A percentile compares a stretch with the other conserved stretches of the same genome.
These are phyloP conservation scores for Hylodesmum podocarpum DNA, from an alignment of 306 rosid species.

Conservation along the genomic window DNA sequence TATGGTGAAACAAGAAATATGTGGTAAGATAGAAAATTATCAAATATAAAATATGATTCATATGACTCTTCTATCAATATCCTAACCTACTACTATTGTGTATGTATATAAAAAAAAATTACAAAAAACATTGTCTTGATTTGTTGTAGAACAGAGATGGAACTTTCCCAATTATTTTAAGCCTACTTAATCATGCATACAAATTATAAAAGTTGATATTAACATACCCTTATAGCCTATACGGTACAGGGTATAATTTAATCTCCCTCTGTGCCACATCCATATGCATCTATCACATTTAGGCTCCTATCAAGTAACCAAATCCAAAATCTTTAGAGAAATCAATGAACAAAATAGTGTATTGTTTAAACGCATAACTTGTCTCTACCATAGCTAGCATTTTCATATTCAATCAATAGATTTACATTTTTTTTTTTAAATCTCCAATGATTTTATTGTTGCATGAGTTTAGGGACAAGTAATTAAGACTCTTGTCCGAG, in stretches of 20 bases:
- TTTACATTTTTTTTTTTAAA: background rate
- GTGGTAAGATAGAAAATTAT: too few relatives aligned
- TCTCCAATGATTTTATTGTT: background rate
- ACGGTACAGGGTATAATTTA: too few relatives aligned
- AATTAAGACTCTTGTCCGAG: background rate
- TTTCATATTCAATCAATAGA: background rate
- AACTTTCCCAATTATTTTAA: background rate
- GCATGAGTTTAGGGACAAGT: constrained; percentile 7
- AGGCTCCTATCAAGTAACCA: background rate
- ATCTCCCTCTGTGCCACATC: too few relatives aligned
- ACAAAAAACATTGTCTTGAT: background rate
- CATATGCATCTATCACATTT: background rate
- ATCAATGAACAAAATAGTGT: background rate
- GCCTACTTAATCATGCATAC: background rate
- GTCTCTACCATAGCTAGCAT: background rate
- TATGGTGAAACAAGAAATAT: too few relatives aligned
- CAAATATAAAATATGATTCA: too few relatives aligned
- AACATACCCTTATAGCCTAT: too few relatives aligned
- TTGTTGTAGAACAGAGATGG: background rate
- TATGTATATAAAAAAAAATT: too few relatives aligned
- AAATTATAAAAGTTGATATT: too few relatives aligned
- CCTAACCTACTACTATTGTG: too few relatives aligned
- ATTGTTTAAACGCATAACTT: background rate
- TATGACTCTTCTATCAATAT: too few relatives aligned
- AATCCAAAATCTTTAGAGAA: background rate